A percentile compares a stretch with the other conserved stretches of the same genome.
phyloP scores from a whole-genome alignment of 75 land plant species.

The Pseudotsuga menziesii region DNA sequence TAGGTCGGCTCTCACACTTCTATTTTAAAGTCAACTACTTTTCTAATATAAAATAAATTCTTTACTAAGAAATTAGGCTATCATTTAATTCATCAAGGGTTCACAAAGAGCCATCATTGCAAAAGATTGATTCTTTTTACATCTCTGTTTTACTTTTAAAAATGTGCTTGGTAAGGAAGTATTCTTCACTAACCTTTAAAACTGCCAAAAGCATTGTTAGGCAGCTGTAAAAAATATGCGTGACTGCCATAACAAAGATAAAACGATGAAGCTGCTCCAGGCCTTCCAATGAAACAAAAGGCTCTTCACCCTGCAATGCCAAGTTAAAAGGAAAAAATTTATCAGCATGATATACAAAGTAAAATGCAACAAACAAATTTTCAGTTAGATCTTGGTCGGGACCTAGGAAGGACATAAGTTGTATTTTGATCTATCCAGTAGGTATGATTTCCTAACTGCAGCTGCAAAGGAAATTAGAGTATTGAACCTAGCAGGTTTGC shows the following conservation, averaged over 20 bases:
- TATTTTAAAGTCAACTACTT: no score
- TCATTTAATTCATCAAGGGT: no score
- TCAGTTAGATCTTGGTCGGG: background rate
- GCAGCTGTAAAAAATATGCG: constrained; percentile 25
- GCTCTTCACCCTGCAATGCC: constrained; percentile 16
- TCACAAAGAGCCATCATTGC: no score
- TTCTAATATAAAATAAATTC: no score
- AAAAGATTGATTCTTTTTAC: background rate
- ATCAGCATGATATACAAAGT: background rate
- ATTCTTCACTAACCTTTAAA: constrained; percentile 15
- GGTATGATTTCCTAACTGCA: background rate
- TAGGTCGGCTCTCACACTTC: no score
- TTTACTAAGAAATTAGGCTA: no score
- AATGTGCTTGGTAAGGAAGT: background rate
- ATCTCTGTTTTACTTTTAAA: background rate
- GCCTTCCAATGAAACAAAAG: constrained; percentile 17
- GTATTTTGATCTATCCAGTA: background rate
- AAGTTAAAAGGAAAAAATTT: background rate
- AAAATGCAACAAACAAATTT: background rate
- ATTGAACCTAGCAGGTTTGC: background rate
- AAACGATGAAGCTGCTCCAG: constrained; percentile 23
- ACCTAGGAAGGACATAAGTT: background rate
- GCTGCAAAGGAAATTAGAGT: background rate
- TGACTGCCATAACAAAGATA: constrained; percentile 23
- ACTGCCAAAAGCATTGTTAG: constrained; percentile 28